Evolutionary conservation across 805 yeast species (phyloP).

Genomic region (Kuraishia hungarica): DNA sequence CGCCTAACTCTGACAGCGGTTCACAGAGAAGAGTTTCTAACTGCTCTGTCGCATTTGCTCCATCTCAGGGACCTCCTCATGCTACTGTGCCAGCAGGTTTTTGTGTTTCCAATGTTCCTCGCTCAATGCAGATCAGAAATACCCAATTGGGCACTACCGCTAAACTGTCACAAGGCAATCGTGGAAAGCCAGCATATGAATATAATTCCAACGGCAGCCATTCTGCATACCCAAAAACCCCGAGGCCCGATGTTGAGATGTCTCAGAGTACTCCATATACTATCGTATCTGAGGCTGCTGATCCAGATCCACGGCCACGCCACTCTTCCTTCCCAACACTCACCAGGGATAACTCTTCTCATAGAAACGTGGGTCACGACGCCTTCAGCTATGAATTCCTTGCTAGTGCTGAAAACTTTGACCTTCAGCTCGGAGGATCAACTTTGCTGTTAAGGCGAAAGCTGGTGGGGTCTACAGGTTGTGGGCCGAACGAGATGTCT

Average conservation of each 20-base stretch:
- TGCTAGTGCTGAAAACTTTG: constrained; percentile 25
- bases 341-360: neutral
- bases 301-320: neutral
- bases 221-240: neutral
- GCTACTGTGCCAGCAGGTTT: neutral
- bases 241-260: neutral
- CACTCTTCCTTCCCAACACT: neutral
- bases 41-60: neutral
- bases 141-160: neutral
- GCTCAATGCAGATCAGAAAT: neutral
- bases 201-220: neutral
- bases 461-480: constrained; percentile 11
- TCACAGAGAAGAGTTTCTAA: neutral
- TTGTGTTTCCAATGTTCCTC: neutral
- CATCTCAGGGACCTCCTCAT: neutral
- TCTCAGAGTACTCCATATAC: neutral
- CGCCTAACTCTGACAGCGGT: neutral
- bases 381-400: neutral
- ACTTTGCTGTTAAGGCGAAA: constrained; percentile 53
- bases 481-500: constrained; percentile 10
- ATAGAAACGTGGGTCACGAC: neutral
- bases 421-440: constrained; percentile 55
- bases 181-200: neutral
- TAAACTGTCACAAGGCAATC: neutral
- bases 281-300: neutral